Conservation (phyloP, 352 stramenopile genomes). For the Globisporangium nagaii region DNA sequence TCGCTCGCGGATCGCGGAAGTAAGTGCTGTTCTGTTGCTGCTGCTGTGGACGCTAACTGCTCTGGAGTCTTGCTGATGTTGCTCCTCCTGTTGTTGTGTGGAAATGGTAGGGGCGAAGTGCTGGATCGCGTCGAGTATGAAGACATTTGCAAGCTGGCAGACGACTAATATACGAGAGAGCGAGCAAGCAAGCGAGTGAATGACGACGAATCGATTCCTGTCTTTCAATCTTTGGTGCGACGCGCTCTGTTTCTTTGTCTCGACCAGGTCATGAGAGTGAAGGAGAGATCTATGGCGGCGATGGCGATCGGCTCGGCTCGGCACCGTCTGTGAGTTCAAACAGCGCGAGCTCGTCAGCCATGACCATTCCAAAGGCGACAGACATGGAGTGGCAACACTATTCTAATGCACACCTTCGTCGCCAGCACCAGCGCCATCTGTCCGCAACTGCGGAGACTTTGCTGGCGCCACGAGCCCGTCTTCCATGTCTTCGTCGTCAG, state of each 20-base stretch:
- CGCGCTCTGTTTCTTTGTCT: not conserved
- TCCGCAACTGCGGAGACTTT: not conserved
- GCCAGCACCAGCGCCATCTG: not conserved
- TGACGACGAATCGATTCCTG: not conserved
- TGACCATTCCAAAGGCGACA: not conserved
- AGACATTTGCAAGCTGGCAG: constrained; percentile 69
- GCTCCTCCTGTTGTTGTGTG: constrained; percentile 1
- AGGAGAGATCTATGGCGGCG: not conserved
- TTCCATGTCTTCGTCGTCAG: constrained; percentile 75
- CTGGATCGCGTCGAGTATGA: constrained; percentile 79
- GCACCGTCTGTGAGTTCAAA: constrained; percentile 6
- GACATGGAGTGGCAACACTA: not conserved
- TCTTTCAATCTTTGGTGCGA: not conserved
- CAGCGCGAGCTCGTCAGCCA: not conserved
- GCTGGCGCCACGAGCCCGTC: constrained; percentile 16
- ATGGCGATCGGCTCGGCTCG: constrained; percentile 12
- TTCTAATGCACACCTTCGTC: constrained; percentile 11
- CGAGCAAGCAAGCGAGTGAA: not conserved
- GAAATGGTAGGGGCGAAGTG: constrained; percentile 38
- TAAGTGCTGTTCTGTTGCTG: constrained; percentile 11
- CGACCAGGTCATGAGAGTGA: not conserved
- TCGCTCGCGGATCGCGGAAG: constrained; percentile 56
- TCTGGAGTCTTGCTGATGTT: too few species aligned
- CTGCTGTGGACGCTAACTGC: not conserved
- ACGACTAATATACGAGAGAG: constrained; percentile 20